Evolutionary conservation across 768 basidiomycete genomes (phyloP).

Genomic region (Leccinum sublutescens): DNA sequence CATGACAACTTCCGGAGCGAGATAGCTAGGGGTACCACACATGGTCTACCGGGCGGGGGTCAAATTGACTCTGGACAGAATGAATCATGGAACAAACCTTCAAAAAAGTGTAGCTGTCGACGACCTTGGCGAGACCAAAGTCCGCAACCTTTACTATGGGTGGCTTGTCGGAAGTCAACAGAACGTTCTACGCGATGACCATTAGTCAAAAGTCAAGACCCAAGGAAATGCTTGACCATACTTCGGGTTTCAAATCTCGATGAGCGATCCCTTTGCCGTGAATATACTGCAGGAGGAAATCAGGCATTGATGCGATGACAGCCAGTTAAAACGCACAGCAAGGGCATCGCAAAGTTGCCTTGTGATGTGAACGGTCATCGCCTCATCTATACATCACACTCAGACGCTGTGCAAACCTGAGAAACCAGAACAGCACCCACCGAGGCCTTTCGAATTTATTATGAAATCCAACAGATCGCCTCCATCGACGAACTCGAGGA

Average conservation of each 20-base stretch:
- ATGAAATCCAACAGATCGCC: conserved; percentile 88
- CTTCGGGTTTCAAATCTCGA: conserved; percentile 92
- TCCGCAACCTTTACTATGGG: conserved; percentile 88
- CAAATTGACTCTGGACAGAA: neutral
- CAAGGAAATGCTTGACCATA: conserved; percentile 20
- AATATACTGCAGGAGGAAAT: conserved; percentile 47
- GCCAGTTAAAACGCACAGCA: conserved; percentile 44
- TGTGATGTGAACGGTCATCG: conserved; percentile 64
- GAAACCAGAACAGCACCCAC: conserved; percentile 40
- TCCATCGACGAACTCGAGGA: conserved; percentile 82
- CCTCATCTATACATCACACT: conserved; percentile 42
- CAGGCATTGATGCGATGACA: neutral
- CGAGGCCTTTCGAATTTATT: conserved; percentile 53
- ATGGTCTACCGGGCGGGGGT: too few relatives aligned
- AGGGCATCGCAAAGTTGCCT: conserved; percentile 82
- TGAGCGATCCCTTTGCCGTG: conserved; percentile 80
- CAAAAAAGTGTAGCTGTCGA: conserved; percentile 74
- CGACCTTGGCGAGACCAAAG: conserved; percentile 94
- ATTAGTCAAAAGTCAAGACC: conserved; percentile 8
- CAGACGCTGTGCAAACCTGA: neutral
- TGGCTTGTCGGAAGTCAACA: conserved; percentile 69
- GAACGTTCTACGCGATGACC: conserved; percentile 57
- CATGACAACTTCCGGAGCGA: too few relatives aligned
- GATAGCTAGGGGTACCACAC: too few relatives aligned
- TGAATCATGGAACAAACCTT: conserved; percentile 45